Base-by-base conservation (phyloP, 305 asterid genomes). In the Caryopteris hybrid region DNA sequence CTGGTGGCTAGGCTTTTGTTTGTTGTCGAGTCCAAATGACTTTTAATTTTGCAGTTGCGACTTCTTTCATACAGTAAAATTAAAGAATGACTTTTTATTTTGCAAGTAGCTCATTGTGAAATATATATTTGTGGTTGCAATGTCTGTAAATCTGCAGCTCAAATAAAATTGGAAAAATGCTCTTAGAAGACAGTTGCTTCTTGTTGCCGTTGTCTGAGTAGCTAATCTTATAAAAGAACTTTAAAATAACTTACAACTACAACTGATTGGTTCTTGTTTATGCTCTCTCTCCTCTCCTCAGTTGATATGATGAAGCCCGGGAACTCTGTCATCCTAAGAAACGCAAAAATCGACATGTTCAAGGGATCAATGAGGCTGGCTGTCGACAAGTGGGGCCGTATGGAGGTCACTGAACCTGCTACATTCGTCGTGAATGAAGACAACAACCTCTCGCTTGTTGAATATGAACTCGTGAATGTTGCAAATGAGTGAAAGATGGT, bases 341-440 rank as follows among this genome's bases (percentile, higher is more conserved):
- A 88, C 55, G 90, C 91, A n/a, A 88, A 83, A 79, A 85, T 85
- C 6, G 87, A 79, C 72, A 84, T 87, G 89, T 87, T 85, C 77
- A 87, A 80, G 78, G 88, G 81, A 50, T 66, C 85, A 1, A 85
- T 84, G 94, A 78, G 94, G 71, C 81, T 87, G 51, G 88, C 88
- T 43, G 86, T 85, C 1, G 87, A 87, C 73, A 87, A 85, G 61
- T 87, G 95, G 95, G 95, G 91, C 27, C 84, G 79, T 7, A 65
- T 85, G 1, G 95, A 85, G 76, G 80, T 75, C 22, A 59, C 86
- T 52, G 84, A 85, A 54, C 82, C 88, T 10, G 81, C 90, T 62
- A 47, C 69, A 13, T 84, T 88, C 50, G 74, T 16, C 16, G 88
- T 80, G 57, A 84, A 84, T 52, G 87, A 84, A 63, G 90, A 79